Base-by-base conservation (phyloP, 1,284 basidiomycete species). In the Testicularia cyperi region DNA sequence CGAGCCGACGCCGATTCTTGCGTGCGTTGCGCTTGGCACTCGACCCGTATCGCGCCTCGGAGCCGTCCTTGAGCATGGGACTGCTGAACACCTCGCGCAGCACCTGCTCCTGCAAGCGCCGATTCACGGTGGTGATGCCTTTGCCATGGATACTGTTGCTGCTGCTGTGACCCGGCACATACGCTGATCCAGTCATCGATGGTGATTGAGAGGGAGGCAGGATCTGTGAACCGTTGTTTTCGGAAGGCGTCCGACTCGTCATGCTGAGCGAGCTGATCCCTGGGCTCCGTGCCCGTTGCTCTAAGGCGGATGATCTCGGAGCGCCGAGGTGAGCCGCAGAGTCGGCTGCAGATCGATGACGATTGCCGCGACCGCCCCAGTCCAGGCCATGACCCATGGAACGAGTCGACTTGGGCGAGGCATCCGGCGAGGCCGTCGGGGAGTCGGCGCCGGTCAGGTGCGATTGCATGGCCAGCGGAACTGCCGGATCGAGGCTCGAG, bases 1-100 rank as follows among this genome's bases (percentile, higher is more conserved):
- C 65, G 15, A 70, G 51, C 14, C 71, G 41, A 21, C 47, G 53
- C 10, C 65, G 51, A 22, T 66, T 64, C 45, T 67, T 58, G 6
- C 60, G 42, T 15, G 70, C 65, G n/a, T 49, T 62, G 4, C 55
- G 25, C 45, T 44, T 57, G 5, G 49, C 62, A 54, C 38, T 56
- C 24, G 53, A 58, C 10, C 52, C 65, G 29, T 52, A 55, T 3
- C 54, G 61, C 20, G 53, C 22, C 31, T 54, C 51, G 12, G 44
- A 26, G 13, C 45, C 57, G 32, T 66, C 65, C 31, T 66, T 58
- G 33, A 66, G 48, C 40, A 63, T 65, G 8, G 62, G 56, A 21
- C 58, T 56, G 52, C 65, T 62, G 41, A 76, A 76, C 6, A 76
- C 74, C 29, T 76, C 74, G 15, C 74, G 65, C 43, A 76, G n/a